Base-by-base conservation (phyloP, 1,284 basidiomycete species). In the Cutaneotrichosporon mucoides region DNA sequence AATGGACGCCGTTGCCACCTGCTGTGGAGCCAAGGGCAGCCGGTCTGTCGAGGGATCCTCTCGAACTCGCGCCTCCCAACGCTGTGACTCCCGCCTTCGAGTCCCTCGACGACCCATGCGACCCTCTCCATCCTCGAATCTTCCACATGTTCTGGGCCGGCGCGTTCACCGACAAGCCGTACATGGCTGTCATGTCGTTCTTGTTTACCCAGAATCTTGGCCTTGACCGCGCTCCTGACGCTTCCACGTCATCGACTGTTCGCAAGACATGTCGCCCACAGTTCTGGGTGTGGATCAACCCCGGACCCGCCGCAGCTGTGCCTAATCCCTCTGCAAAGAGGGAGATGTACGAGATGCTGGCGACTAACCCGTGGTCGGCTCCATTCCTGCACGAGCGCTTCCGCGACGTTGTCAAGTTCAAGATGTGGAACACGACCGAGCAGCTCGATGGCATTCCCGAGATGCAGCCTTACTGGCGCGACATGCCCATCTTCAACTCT, bases 61-160 rank as follows among this genome's bases (percentile, higher is more conserved):
- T 80, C 2, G 66, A 69, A 2, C 66, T 79, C 9, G 55, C 70
- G 0, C 51, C 69, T 5, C 75, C 76, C 2, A 49, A 61, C 42
- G 45, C 65, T 9, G 70, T 73, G 13, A 35, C 68, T 47, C 59
- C 66, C 45, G 57, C 71, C 66, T 57, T 75, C 73, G 53, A 75
- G 61, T 68, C 79, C 47, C 66, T 71, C 10, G 43, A 43, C n/a
- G 75, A 76, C 5, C 80, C 83, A 9, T 91, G 89, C 73, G 87
- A 90, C 70, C 81, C 84, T 0, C 83, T 86, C 55, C 82, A 85
- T 68, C 88, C 87, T 9, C 82, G 86, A 36, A 78, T 90, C 52
- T 90, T 89, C 79, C 89, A 91, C 78, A 89, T 90, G 83, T 90
- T 89, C 78, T 90, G 88, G 88, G 86, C 88, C 1, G 88, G 88